These are phyloP conservation scores for Begonia peltatifolia DNA, from an alignment of 306 rosid genomes.

Conservation along the genomic window DNA sequence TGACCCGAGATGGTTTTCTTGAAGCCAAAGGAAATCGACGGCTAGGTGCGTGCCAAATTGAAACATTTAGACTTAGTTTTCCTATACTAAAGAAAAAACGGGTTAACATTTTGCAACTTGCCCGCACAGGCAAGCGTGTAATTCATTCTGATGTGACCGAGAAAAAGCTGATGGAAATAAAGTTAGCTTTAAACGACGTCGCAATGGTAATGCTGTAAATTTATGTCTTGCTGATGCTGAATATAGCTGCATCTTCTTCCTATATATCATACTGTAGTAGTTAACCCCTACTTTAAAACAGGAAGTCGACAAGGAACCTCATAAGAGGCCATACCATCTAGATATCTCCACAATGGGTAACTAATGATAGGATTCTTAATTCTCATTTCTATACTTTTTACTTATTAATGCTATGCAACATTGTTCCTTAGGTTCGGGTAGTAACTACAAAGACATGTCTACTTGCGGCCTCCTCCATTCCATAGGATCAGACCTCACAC, in stretches of 20 bases:
- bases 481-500: constrained; percentile 86
- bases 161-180: constrained; percentile 56
- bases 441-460: constrained; percentile 39
- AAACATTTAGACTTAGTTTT: not conserved
- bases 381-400: too few species aligned
- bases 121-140: constrained; percentile 60
- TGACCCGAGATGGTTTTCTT: constrained; percentile 69
- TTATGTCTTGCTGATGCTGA: not conserved
- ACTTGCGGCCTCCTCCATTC: constrained; percentile 80
- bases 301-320: constrained; percentile 49
- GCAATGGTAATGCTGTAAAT: constrained; percentile 38
- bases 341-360: not conserved
- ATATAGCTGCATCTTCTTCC: constrained; percentile 4
- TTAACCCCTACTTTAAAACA: constrained; percentile 16
- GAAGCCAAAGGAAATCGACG: constrained; percentile 63
- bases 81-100: not conserved
- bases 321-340: constrained; percentile 21
- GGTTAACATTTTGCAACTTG: not conserved
- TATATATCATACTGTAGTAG: not conserved
- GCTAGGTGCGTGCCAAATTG: constrained; percentile 37
- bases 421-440: constrained; percentile 28
- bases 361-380: too few species aligned
- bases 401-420: constrained; percentile 1
- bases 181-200: constrained; percentile 40
- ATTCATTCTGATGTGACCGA: constrained; percentile 58